Base-by-base conservation (phyloP, 305 asterid genomes). In the Petunia hybrid region DNA sequence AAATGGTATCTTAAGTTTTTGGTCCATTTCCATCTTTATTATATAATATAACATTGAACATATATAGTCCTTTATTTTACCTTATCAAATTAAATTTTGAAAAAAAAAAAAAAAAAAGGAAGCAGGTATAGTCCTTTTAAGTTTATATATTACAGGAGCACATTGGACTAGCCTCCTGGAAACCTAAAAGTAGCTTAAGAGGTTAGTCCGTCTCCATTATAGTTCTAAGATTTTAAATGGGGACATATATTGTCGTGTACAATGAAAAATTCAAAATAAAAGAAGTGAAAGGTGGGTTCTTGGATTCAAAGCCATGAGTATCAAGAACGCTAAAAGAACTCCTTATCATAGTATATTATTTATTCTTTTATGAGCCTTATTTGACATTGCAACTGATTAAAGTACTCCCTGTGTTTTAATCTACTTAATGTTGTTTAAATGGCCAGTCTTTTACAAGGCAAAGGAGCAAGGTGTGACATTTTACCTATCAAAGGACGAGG, bases 401-500 rank as follows among this genome's bases (percentile, higher is more conserved):
- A 42, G 55, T 67, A 67, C 42, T n/a, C 14, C 42, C 16, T 67
- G 55, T 41, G n/a, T 55, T 16, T 13, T 42, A 41, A 67, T 65
- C 71, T 39, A 22, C 45, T 22, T 69, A 14, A 45, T 45, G 59
- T 69, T 46, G 57, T 45, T 43, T 45, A 22, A 69, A 22, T 48
- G 78, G 56, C 13, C 43, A 48, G 45, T 1, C 3, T 71, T 51
- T 48, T 10, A 48, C 31, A 71, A 71, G 43, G 78, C 78, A 71
- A 35, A 48, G 78, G 43, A 71, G 45, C 62, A 71, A 31, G 60
- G 45, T 35, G 45, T 48, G 38, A 45, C 75, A 67, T 67, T 67
- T n/a, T 67, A 10, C 78, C 78, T 71, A 5, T 53, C 78, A 71
- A 71, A 71, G 61, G 60, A 35, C 62, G 48, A 71, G 43, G 36